phyloP scores from a whole-genome alignment of 1,139 yeast genomes.

The Pichia sp. region DNA sequence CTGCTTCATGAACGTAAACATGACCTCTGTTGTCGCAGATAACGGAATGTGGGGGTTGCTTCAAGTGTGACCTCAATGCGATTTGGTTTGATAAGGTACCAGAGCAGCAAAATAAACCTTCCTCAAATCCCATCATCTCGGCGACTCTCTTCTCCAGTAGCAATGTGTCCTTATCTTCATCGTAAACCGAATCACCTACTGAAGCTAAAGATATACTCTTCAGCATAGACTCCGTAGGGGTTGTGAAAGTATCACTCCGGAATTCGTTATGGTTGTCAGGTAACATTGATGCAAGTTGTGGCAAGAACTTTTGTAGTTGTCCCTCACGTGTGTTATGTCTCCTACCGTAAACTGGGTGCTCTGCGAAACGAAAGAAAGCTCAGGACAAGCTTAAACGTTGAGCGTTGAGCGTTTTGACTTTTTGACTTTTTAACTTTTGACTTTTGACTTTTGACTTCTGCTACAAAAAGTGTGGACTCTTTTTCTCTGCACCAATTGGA shows the following conservation, averaged over 20 bases:
- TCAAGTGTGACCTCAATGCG: conserved; percentile 68
- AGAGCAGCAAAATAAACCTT: conserved; percentile 76
- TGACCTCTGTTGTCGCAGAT: conserved; percentile 83
- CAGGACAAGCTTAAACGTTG: no score
- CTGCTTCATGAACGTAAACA: conserved; percentile 79
- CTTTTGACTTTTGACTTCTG: no score
- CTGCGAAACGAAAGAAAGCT: no score
- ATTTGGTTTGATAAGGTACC: conserved; percentile 91
- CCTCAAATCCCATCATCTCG: conserved; percentile 69
- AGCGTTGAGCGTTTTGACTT: no score
- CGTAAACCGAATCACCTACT: conserved; percentile 82
- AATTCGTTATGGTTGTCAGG: conserved; percentile 32
- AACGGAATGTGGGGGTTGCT: conserved; percentile 81
- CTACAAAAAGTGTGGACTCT: no score
- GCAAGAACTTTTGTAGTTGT: no score
- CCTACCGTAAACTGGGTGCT: no score
- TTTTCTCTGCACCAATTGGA: no score
- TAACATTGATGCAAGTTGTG: no score
- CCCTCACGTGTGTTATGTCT: no score
- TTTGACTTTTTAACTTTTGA: no score
- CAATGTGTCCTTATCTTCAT: conserved; percentile 68
- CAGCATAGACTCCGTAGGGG: conserved; percentile 75
- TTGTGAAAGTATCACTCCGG: conserved; percentile 88
- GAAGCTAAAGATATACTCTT: conserved; percentile 52
- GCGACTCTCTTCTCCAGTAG: conserved; percentile 62